phyloP scores from a whole-genome alignment of 257 asterid genomes.

The Solanum piurae region DNA sequence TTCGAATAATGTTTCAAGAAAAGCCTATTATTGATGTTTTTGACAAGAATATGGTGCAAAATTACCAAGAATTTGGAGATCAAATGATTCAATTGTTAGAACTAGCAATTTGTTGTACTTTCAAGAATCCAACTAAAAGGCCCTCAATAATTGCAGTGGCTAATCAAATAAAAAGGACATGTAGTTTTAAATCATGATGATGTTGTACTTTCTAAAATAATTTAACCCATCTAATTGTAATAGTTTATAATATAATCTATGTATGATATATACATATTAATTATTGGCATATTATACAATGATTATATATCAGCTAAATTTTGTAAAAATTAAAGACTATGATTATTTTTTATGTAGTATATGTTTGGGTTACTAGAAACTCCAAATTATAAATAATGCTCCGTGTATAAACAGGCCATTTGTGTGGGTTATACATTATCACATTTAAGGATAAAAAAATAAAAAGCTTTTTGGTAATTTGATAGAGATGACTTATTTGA shows the following conservation, averaged over 20 bases:
- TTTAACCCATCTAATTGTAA: too few species aligned
- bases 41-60: background rate
- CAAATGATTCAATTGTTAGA: constrained; percentile 9
- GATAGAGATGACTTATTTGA: too few species aligned
- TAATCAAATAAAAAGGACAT: background rate
- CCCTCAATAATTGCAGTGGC: constrained; percentile 7
- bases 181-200: background rate
- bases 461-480: too few species aligned
- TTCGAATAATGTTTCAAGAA: constrained; percentile 8
- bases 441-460: too few species aligned
- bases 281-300: background rate
- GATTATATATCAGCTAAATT: background rate
- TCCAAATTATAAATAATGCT: too few species aligned
- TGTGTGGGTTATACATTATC: background rate
- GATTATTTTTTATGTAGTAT: background rate
- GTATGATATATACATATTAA: too few species aligned
- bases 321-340: background rate
- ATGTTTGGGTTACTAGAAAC: background rate
- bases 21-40: constrained; percentile 4
- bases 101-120: constrained; percentile 7
- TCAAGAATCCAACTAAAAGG: constrained; percentile 4
- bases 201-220: background rate
- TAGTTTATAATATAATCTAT: too few species aligned
- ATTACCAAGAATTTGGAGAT: constrained; percentile 4
- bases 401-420: too few species aligned